These are phyloP conservation scores for Hypoxylon sp. DNA, from an alignment of 2,329 filamentous ascomycete genomes.

Conservation along the genomic window DNA sequence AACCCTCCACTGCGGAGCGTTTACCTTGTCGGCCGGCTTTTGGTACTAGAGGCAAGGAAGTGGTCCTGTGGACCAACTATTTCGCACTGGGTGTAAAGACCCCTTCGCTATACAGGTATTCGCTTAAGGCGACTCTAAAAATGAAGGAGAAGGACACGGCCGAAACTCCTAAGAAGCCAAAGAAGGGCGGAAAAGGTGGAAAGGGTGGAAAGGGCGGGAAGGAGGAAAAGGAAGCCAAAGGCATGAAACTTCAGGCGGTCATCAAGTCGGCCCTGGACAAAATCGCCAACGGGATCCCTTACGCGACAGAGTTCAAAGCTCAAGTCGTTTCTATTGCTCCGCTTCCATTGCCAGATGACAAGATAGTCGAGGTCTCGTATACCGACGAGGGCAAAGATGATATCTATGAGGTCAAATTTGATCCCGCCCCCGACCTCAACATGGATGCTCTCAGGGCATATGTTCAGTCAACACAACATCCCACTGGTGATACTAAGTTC, in stretches of 20 bases:
- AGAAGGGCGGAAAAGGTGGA: constrained; percentile 28
- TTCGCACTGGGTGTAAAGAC: constrained; percentile 61
- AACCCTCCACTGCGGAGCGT: constrained; percentile 29
- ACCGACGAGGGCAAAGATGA: constrained; percentile 55
- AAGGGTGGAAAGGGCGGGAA: constrained; percentile 33
- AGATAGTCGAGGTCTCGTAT: constrained; percentile 57
- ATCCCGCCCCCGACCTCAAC: constrained; percentile 57
- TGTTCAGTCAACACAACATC: constrained; percentile 60
- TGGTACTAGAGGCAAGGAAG: constrained; percentile 60
- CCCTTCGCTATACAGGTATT: constrained; percentile 62
- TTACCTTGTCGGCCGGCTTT: constrained; percentile 67
- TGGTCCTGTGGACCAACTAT: constrained; percentile 69
- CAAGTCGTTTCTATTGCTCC: constrained; percentile 61
- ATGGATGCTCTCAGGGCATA: constrained; percentile 62
- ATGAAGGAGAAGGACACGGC: constrained; percentile 11
- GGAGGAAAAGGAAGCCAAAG: constrained; percentile 56
- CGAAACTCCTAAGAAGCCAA: neutral
- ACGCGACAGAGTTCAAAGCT: constrained; percentile 67
- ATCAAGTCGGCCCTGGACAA: constrained; percentile 58
- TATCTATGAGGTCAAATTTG: constrained; percentile 60
- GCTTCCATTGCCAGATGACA: constrained; percentile 56
- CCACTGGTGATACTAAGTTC: constrained; percentile 57
- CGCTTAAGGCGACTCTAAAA: constrained; percentile 55
- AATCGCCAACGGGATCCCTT: constrained; percentile 53
- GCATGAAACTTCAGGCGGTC: constrained; percentile 61